Evolutionary conservation across 2,329 filamentous ascomycete genomes (phyloP).

Genomic region (Fonsecaea monophora): DNA sequence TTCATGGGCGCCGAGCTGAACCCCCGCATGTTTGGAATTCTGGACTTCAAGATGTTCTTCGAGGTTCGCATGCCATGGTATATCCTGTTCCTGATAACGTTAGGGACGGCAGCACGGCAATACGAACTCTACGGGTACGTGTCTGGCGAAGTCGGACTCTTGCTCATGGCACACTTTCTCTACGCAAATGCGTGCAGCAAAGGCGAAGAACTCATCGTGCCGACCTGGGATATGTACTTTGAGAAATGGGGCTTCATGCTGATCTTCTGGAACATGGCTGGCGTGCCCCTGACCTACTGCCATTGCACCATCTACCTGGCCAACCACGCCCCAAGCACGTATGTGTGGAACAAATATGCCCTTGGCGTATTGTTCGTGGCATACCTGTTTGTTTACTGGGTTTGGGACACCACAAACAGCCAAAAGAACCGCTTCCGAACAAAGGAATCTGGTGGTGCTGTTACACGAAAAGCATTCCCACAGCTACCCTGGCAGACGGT

Average conservation of each 20-base stretch:
- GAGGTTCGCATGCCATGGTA: conserved; percentile 93
- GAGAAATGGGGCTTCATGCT: conserved; percentile 98
- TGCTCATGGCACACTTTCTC: conserved; percentile 87
- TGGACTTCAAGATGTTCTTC: conserved; percentile 96
- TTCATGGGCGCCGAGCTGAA: conserved; percentile 91
- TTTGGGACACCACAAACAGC: conserved; percentile 90
- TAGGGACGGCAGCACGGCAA: conserved; percentile 79
- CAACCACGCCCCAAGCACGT: conserved; percentile 78
- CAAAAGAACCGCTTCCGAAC: conserved; percentile 93
- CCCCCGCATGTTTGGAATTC: conserved; percentile 79
- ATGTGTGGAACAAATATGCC: conserved; percentile 75
- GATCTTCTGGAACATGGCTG: conserved; percentile 95
- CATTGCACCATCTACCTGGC: conserved; percentile 91
- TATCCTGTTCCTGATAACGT: conserved; percentile 79
- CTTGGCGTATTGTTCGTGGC: conserved; percentile 69
- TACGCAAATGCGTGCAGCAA: conserved; percentile 93
- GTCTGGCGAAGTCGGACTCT: conserved; percentile 80
- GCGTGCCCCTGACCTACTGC: conserved; percentile 89
- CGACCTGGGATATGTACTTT: conserved; percentile 95
- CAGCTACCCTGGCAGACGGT: conserved; percentile 88
- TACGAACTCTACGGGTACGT: conserved; percentile 86
- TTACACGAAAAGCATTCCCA: conserved; percentile 79
- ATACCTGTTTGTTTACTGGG: conserved; percentile 87
- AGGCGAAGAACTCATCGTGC: conserved; percentile 87
- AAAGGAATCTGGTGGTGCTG: conserved; percentile 71